Evolutionary conservation across 169 alveolate species (phyloP).

Genomic region (Cryptosporidium tyzzeri): DNA sequence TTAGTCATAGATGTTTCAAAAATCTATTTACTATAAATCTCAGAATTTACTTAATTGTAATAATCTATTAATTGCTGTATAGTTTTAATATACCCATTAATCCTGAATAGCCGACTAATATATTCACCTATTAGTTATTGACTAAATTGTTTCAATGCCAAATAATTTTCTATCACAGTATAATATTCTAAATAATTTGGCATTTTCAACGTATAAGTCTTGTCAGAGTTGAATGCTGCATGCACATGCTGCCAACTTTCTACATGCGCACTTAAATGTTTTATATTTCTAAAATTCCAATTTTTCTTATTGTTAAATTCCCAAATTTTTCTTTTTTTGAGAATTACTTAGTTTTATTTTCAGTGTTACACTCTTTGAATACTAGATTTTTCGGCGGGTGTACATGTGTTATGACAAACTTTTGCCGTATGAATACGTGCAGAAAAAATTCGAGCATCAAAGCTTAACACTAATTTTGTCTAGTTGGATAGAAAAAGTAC

Average conservation of each 20-base stretch:
- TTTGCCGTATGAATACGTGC: not conserved
- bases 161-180: not conserved
- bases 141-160: not conserved
- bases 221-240: slow-evolving; percentile 1
- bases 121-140: not conserved
- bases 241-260: slow-evolving; percentile 15
- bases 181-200: slow-evolving; percentile 18
- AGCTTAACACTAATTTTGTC: not conserved
- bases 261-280: not conserved
- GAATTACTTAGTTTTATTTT: not conserved
- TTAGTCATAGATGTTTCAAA: not conserved
- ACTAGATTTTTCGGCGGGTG: slow-evolving; percentile 8
- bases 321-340: not conserved
- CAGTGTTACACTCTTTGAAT: not conserved
- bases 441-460: not conserved
- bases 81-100: not conserved
- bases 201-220: slow-evolving; percentile 40
- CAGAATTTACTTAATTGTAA: not conserved
- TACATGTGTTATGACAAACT: not conserved
- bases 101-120: not conserved
- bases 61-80: not conserved
- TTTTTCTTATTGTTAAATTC: not conserved
- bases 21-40: not conserved
- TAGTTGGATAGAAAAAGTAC: not conserved
- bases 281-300: not conserved